These are phyloP conservation scores for Zygnema cylindricum DNA, from an alignment of 139 green algal genomes.

Conservation along the genomic window DNA sequence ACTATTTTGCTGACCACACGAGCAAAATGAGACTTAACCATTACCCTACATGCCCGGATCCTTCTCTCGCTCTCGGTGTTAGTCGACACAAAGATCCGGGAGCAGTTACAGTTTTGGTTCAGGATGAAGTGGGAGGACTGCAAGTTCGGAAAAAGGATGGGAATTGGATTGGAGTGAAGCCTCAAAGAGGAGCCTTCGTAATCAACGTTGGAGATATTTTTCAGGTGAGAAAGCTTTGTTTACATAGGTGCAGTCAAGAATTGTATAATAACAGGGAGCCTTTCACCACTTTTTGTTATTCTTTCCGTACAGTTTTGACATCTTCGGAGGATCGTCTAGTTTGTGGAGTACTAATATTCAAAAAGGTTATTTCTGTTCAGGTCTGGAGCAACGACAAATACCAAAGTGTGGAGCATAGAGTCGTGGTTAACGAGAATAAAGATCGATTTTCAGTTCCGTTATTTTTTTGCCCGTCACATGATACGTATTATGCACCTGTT, in stretches of 20 bases:
- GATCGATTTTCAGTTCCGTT: constrained; percentile 64
- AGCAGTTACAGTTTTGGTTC: constrained; percentile 70
- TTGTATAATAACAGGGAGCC: background rate
- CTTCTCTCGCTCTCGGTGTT: constrained; percentile 61
- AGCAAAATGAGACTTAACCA: constrained; percentile 68
- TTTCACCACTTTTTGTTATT: constrained; percentile 11
- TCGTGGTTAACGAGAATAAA: constrained; percentile 49
- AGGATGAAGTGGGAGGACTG: constrained; percentile 67
- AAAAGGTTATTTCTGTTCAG: constrained; percentile 8
- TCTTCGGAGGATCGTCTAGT: too few species aligned
- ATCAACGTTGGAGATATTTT: constrained; percentile 67
- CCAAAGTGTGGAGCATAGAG: constrained; percentile 64
- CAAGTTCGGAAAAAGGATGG: constrained; percentile 61
- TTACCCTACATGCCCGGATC: constrained; percentile 61
- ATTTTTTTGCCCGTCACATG: constrained; percentile 67
- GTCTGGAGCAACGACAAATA: constrained; percentile 61
- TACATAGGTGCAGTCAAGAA: background rate
- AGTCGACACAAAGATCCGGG: constrained; percentile 72
- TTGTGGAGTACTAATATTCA: too few species aligned
- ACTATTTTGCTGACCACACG: constrained; percentile 39
- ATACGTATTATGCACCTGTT: constrained; percentile 47
- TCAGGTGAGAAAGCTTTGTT: too few species aligned
- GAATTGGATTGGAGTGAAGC: constrained; percentile 43
- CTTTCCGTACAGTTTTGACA: background rate
- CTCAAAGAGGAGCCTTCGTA: constrained; percentile 42